phyloP scores from a whole-genome alignment of 805 yeast species.

The Naumovozyma dairenensis region DNA sequence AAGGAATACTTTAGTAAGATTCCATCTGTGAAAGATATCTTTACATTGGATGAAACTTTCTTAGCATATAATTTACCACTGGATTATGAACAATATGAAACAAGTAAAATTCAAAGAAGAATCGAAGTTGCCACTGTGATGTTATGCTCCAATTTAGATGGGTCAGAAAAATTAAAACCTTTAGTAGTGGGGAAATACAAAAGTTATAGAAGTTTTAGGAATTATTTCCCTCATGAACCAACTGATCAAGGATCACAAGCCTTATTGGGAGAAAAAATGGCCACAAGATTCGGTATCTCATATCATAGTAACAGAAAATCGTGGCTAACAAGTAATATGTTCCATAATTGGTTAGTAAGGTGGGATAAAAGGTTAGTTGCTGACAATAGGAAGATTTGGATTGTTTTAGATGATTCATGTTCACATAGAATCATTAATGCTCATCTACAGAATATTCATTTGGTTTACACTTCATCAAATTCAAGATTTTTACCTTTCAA shows the following conservation, averaged over 20 bases:
- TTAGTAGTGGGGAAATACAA: constrained; percentile 52
- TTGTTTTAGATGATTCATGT: constrained; percentile 51
- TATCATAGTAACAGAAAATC: constrained; percentile 53
- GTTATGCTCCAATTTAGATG: constrained; percentile 55
- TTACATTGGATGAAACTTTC: constrained; percentile 52
- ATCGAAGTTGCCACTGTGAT: constrained; percentile 43
- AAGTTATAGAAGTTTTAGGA: constrained; percentile 34
- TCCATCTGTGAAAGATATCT: constrained; percentile 39
- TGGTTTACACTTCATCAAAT: constrained; percentile 32
- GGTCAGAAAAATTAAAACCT: constrained; percentile 53
- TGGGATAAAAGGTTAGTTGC: constrained; percentile 48
- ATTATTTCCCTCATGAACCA: constrained; percentile 27
- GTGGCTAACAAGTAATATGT: constrained; percentile 54
- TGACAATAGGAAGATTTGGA: constrained; percentile 41
- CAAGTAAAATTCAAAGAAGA: constrained; percentile 28
- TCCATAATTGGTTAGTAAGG: constrained; percentile 51
- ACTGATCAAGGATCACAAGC: constrained; percentile 21
- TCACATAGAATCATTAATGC: constrained; percentile 50
- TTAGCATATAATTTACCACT: constrained; percentile 50
- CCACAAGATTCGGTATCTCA: constrained; percentile 41
- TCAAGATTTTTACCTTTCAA: constrained; percentile 47
- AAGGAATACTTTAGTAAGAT: constrained; percentile 38
- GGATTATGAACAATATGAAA: constrained; percentile 43
- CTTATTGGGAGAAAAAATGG: constrained; percentile 34
- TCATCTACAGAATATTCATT: constrained; percentile 35